Percentiles rank a stretch among this genome's conserved stretches.
Evolutionary conservation across 345 rosid genomes (phyloP).

Genomic region (Cardamine chenopodiifolia): DNA sequence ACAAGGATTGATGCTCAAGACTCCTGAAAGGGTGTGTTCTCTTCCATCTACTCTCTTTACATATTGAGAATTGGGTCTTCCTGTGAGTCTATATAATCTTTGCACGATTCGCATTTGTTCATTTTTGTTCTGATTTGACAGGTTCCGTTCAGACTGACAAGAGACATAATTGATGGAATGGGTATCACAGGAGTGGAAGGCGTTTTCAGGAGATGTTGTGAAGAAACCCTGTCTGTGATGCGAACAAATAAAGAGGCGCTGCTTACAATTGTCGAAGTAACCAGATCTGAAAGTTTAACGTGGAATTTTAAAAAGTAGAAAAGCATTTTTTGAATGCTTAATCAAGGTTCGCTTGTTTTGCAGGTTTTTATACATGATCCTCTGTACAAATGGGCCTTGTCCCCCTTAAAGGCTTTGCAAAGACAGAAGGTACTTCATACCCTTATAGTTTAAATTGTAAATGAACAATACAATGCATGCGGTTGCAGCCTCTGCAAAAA

Average conservation of each 20-base stretch:
- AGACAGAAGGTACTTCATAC: constrained; percentile 79
- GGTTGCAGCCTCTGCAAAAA: not conserved
- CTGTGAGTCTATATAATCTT: not conserved
- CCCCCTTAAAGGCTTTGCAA: constrained; percentile 97
- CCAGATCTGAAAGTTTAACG: constrained; percentile 22
- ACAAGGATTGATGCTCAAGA: constrained; percentile 97
- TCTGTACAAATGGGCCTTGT: constrained; percentile 95
- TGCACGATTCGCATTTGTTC: constrained; percentile 28
- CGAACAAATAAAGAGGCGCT: constrained; percentile 96
- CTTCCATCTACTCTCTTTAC: constrained; percentile 18
- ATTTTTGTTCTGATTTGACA: constrained; percentile 36
- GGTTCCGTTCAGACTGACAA: constrained; percentile 97
- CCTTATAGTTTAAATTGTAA: constrained; percentile 6
- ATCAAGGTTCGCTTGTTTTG: constrained; percentile 35
- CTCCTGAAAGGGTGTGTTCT: constrained; percentile 83
- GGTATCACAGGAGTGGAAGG: constrained; percentile 99
- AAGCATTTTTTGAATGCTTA: not conserved
- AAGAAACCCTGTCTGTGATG: constrained; percentile 92
- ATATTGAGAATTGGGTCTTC: not conserved
- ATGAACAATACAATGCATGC: constrained; percentile 15
- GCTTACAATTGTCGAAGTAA: constrained; percentile 91
- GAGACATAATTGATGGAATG: constrained; percentile 96
- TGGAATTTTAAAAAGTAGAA: not conserved
- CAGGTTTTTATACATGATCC: constrained; percentile 99
- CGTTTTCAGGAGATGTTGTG: constrained; percentile 93